Evolutionary conservation across 768 basidiomycete species (phyloP).

Genomic region (Boletus rufocinnamomeus): DNA sequence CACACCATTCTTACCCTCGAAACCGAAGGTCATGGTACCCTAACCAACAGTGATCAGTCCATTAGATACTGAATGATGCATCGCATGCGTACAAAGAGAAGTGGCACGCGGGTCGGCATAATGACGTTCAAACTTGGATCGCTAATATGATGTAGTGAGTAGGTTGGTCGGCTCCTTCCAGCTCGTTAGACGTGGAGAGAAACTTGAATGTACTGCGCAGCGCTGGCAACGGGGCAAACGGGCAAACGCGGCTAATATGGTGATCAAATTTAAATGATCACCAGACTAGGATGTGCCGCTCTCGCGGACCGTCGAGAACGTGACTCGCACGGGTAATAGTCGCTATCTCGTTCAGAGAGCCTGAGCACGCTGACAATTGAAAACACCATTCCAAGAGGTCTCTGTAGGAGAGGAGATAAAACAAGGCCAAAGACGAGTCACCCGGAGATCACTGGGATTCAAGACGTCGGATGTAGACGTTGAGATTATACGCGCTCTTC

Average conservation of each 20-base stretch:
- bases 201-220: background rate
- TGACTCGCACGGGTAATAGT: background rate
- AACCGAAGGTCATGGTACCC: slow-evolving; percentile 54
- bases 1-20: slow-evolving; percentile 42
- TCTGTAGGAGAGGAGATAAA: background rate
- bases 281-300: background rate
- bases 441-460: background rate
- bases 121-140: background rate
- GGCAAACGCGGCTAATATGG: background rate
- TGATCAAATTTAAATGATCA: background rate
- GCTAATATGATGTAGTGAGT: background rate
- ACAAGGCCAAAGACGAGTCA: background rate
- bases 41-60: slow-evolving; percentile 12
- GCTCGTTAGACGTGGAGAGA: background rate
- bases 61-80: background rate
- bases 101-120: slow-evolving; percentile 33
- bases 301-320: background rate
- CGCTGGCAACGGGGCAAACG: background rate
- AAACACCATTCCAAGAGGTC: background rate
- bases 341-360: background rate
- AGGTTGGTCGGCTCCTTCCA: background rate
- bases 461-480: no score
- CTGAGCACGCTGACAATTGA: background rate
- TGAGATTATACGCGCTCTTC: no score
- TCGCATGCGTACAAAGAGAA: slow-evolving; percentile 25